phyloP scores from a whole-genome alignment of 2,329 filamentous ascomycete genomes.

The Fusarium sp. region DNA sequence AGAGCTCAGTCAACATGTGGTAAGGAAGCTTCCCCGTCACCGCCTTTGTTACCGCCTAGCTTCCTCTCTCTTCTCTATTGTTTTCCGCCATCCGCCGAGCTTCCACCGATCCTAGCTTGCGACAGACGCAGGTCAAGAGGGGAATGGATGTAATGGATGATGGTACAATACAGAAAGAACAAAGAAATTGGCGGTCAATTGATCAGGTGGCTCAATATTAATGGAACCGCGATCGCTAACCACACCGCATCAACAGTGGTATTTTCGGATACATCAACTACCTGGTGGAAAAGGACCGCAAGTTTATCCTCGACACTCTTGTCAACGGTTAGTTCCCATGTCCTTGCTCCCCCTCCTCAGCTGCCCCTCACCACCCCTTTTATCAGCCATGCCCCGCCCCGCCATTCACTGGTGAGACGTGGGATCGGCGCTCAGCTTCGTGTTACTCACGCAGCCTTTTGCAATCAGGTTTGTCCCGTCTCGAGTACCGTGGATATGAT shows the following conservation, averaged over 20 bases:
- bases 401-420: constrained; percentile 48
- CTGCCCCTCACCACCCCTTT: constrained; percentile 38
- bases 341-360: constrained; percentile 31
- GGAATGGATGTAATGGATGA: constrained; percentile 26
- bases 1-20: constrained; percentile 50
- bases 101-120: constrained; percentile 39
- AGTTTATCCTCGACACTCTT: constrained; percentile 94
- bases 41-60: constrained; percentile 33
- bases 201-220: constrained; percentile 15
- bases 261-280: constrained; percentile 99
- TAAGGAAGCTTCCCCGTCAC: constrained; percentile 44
- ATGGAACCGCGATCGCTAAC: constrained; percentile 47
- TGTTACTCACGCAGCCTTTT: constrained; percentile 50
- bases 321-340: constrained; percentile 81
- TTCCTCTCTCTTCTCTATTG: constrained; percentile 1
- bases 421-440: constrained; percentile 40
- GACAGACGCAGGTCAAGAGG: constrained; percentile 25
- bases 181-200: constrained; percentile 20
- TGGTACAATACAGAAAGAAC: constrained; percentile 9
- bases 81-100: constrained; percentile 18
- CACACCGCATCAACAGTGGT: constrained; percentile 69
- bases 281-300: constrained; percentile 97
- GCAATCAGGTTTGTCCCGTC: constrained; percentile 83
- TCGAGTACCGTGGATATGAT: constrained; percentile 99
- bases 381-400: constrained; percentile 45